These are phyloP conservation scores for Grammothele lineata DNA, from an alignment of 768 basidiomycete species.

Conservation along the genomic window DNA sequence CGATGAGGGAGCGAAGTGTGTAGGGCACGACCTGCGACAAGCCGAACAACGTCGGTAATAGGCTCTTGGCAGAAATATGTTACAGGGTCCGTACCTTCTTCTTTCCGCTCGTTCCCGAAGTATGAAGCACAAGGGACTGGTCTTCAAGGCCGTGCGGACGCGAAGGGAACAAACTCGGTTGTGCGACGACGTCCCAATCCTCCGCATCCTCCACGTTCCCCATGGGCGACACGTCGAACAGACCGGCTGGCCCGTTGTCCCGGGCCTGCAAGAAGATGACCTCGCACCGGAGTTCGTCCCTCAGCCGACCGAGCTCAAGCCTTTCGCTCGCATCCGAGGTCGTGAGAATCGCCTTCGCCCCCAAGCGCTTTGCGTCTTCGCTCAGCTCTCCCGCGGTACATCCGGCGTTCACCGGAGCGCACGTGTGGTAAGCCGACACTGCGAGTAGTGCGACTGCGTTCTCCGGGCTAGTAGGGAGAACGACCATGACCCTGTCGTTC, in stretches of 20 bases:
- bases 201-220: slow-evolving; percentile 8
- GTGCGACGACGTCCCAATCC: slow-evolving; percentile 9
- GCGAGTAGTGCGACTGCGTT: slow-evolving; percentile 44
- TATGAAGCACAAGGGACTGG: slow-evolving; percentile 52
- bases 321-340: slow-evolving; percentile 37
- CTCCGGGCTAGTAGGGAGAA: slow-evolving; percentile 41
- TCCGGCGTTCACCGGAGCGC: slow-evolving; percentile 43
- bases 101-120: slow-evolving; percentile 57
- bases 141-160: slow-evolving; percentile 38
- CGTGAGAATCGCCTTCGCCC: slow-evolving; percentile 38
- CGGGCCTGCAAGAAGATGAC: slow-evolving; percentile 34
- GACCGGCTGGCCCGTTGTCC: slow-evolving; percentile 32
- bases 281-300: slow-evolving; percentile 35
- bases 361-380: slow-evolving; percentile 38
- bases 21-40: slow-evolving; percentile 37
- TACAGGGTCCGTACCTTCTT: slow-evolving; percentile 28
- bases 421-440: slow-evolving; percentile 39
- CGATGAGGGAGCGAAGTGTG: slow-evolving; percentile 37
- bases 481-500: slow-evolving; percentile 45
- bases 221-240: slow-evolving; percentile 37
- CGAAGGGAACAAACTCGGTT: slow-evolving; percentile 20
- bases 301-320: slow-evolving; percentile 31
- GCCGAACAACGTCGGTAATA: neutral
- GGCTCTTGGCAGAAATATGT: neutral
- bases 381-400: slow-evolving; percentile 41